Conservation (phyloP, 108 stramenopile species). For the Chaetoceros tenuissimus region DNA sequence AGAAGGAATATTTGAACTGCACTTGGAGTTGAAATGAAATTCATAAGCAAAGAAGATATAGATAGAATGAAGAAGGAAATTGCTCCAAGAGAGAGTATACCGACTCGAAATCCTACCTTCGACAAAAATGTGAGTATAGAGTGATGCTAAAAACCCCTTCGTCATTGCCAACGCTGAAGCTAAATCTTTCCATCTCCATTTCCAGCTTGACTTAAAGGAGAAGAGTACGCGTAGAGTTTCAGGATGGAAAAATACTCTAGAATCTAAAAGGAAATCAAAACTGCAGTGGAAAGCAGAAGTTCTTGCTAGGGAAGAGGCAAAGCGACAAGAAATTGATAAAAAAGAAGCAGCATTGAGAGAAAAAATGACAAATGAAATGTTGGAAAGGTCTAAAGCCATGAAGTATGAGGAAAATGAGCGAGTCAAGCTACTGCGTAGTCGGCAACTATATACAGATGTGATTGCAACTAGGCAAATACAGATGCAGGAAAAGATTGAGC, state of each 20-base stretch:
- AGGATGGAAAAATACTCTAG: not conserved
- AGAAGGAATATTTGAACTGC: too few species aligned
- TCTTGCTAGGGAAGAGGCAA: conserved; percentile 23
- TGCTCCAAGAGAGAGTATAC: too few species aligned
- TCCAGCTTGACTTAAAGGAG: not conserved
- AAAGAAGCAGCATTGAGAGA: conserved; percentile 42
- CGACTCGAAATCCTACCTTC: too few species aligned
- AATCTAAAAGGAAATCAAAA: conserved; percentile 27
- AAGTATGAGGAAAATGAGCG: conserved; percentile 69
- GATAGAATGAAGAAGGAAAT: not conserved
- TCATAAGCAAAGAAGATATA: not conserved
- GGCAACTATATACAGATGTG: conserved; percentile 51
- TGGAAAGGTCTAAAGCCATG: conserved; percentile 38
- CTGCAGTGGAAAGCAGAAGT: conserved; percentile 43
- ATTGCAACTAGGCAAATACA: conserved; percentile 33
- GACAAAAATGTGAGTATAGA: too few species aligned
- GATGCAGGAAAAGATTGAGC: conserved; percentile 15
- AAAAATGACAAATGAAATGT: conserved; percentile 29
- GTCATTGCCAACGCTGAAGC: too few species aligned
- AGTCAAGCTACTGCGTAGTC: conserved; percentile 47
- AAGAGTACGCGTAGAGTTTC: not conserved
- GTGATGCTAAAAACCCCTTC: too few species aligned
- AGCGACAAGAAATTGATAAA: conserved; percentile 21
- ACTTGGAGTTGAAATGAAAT: not conserved
- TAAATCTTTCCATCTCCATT: not conserved